These are phyloP conservation scores for Leccinum broughii DNA, from an alignment of 768 basidiomycete species.

Conservation along the genomic window DNA sequence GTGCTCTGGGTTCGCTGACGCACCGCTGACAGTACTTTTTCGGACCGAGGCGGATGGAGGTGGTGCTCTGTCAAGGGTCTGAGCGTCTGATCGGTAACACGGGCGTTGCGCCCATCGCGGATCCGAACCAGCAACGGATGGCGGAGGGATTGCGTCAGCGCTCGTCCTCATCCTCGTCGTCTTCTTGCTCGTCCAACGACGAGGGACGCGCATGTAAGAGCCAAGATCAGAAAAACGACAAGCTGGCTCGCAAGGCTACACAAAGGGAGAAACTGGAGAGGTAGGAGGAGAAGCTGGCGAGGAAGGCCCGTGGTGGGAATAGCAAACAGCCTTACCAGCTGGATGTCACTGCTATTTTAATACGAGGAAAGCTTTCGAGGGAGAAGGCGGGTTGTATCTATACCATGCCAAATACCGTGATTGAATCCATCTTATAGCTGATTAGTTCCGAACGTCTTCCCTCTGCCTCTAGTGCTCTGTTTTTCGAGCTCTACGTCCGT, in stretches of 20 bases:
- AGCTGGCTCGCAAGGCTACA: not conserved
- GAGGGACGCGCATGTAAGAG: not conserved
- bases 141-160: conserved; percentile 19
- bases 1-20: too few relatives aligned
- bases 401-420: too few relatives aligned
- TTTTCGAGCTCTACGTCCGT: too few relatives aligned
- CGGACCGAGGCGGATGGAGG: too few relatives aligned
- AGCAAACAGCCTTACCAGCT: conserved; percentile 23
- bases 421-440: too few relatives aligned
- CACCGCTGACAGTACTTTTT: too few relatives aligned
- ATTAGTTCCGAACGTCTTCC: too few relatives aligned
- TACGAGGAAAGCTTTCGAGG: not conserved
- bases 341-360: conserved; percentile 10
- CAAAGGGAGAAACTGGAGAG: not conserved
- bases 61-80: too few relatives aligned
- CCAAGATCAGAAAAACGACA: not conserved
- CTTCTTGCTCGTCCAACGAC: not conserved
- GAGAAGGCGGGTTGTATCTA: too few relatives aligned
- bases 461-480: too few relatives aligned
- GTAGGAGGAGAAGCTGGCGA: not conserved
- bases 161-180: not conserved
- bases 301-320: conserved; percentile 19
- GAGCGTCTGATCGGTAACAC: too few relatives aligned
- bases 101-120: too few relatives aligned
- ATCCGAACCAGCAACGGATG: conserved; percentile 19